Conservation (phyloP, 2,329 filamentous ascomycete species). For the Xylaria sp. region DNA sequence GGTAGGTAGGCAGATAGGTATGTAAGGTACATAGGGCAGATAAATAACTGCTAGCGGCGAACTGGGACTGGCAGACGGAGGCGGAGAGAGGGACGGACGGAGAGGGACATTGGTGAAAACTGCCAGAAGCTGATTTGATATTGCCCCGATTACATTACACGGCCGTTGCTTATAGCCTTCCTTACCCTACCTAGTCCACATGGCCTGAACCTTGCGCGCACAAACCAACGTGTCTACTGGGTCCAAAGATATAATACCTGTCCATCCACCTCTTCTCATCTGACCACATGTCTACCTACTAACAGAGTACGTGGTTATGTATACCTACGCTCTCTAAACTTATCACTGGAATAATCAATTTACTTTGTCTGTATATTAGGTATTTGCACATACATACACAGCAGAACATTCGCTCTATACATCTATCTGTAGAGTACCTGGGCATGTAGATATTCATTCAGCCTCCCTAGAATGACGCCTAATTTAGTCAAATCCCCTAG, state of each 20-base stretch:
- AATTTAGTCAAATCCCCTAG: background rate
- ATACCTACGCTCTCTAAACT: too few relatives aligned
- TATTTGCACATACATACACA: background rate
- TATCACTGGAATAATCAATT: too few relatives aligned
- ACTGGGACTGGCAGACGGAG: background rate
- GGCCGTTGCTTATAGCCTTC: slow-evolving; percentile 28
- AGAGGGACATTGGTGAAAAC: slow-evolving; percentile 17
- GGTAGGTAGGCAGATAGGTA: background rate
- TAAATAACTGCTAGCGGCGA: background rate
- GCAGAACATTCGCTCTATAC: too few relatives aligned
- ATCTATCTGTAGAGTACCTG: too few relatives aligned
- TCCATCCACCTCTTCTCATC: background rate
- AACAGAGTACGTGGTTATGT: too few relatives aligned
- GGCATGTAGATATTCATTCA: too few relatives aligned
- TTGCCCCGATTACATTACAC: slow-evolving; percentile 29
- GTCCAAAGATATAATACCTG: slow-evolving; percentile 10
- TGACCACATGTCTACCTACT: too few relatives aligned
- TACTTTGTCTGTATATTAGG: too few relatives aligned
- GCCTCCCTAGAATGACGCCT: background rate
- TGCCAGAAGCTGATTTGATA: slow-evolving; percentile 37
- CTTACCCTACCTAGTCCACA: slow-evolving; percentile 16
- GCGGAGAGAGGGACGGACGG: background rate
- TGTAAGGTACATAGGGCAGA: slow-evolving; percentile 3
- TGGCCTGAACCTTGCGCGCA: background rate
- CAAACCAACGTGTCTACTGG: slow-evolving; percentile 8